Evolutionary conservation across 2,329 filamentous ascomycete genomes (phyloP), one percentile per base, ranked within the genome.

Genomic region (Phoma sp.): DNA sequence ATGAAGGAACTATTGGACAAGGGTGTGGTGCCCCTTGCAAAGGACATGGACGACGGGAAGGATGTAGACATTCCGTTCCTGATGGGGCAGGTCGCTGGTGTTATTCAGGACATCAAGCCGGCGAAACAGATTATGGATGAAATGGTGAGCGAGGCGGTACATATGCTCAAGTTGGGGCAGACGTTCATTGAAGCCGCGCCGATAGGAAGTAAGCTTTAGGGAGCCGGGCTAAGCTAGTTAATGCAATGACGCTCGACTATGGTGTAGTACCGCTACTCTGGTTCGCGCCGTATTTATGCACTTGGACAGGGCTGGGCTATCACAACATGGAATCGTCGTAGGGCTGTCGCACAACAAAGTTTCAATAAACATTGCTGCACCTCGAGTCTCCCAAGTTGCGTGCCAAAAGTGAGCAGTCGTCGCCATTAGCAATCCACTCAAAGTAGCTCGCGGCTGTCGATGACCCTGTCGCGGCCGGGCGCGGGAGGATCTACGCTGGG

Each of bases 41-140:
- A 91, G 69, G 93, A 98, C 71, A 80, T 96, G 67, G 91, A 96
- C 42, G 83, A 92, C 48, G 90, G 89, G 1, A 88, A 87, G 49
- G 92, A 96, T 33, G 80, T 96, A 11, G 93, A 97, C 69, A 80
- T 90, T 50, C 93, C 93, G 11, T 92, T 93, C 75, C 73, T 97
- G 68, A 97, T 97, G 93, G 93, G 93, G 1, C 92, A 96, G 78
- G 93, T 97, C 7, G 90, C 92, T 1, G 93, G 90, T 1, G 83
- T 87, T 1, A 90, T 97, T 52, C 75, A 79, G 28, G 86, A 88
- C 62, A 85, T 97, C 55, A 87, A 95, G 79, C 92, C 93, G 0
- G 93, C 93, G 0, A 84, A 80, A 39, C 83, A 88, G 60, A 96
- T 98, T 78, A 87, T 98, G n/a, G 84, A 87, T 56, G 92, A 96